phyloP scores from a whole-genome alignment of 495 filamentous ascomycete genomes.

The Echria macrotheca region DNA sequence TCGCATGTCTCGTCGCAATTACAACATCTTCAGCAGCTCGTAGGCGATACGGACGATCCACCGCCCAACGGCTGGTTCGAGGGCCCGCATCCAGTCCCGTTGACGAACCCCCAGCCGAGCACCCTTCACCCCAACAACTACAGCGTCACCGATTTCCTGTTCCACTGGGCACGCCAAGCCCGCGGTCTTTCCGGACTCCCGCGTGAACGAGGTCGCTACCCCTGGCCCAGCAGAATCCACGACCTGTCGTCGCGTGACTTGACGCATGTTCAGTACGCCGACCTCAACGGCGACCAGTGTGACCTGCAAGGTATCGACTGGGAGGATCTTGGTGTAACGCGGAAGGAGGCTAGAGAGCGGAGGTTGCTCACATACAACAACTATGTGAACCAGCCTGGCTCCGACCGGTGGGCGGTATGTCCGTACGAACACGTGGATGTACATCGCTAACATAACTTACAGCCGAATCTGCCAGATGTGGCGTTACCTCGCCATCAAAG shows the following conservation, averaged over 20 bases:
- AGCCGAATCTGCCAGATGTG: slow-evolving; percentile 27
- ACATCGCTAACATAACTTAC: too few species aligned
- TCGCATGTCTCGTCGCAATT: slow-evolving; percentile 6
- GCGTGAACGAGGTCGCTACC: slow-evolving; percentile 13
- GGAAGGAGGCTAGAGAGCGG: slow-evolving; percentile 53
- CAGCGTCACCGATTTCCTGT: slow-evolving; percentile 25
- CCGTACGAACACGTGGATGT: too few species aligned
- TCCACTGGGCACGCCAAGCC: slow-evolving; percentile 26
- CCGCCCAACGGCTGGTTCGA: slow-evolving; percentile 10
- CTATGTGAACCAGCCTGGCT: slow-evolving; percentile 44
- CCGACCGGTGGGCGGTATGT: slow-evolving; percentile 36
- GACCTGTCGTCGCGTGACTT: slow-evolving; percentile 11
- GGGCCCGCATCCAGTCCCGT: slow-evolving; percentile 11
- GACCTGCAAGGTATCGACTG: slow-evolving; percentile 82
- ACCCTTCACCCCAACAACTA: slow-evolving; percentile 26
- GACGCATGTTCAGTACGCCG: slow-evolving; percentile 31
- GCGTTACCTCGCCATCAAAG: slow-evolving; percentile 41
- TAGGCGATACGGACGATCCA: not conserved
- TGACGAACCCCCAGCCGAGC: slow-evolving; percentile 19
- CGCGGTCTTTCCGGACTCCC: slow-evolving; percentile 7
- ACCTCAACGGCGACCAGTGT: slow-evolving; percentile 53
- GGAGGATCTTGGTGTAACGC: slow-evolving; percentile 56
- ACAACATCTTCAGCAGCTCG: not conserved
- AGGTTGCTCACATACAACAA: slow-evolving; percentile 54
- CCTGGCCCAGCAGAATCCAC: slow-evolving; percentile 20